These are phyloP conservation scores for Lachnellula subtilissima DNA, from an alignment of 2,329 filamentous ascomycete species.

Conservation along the genomic window DNA sequence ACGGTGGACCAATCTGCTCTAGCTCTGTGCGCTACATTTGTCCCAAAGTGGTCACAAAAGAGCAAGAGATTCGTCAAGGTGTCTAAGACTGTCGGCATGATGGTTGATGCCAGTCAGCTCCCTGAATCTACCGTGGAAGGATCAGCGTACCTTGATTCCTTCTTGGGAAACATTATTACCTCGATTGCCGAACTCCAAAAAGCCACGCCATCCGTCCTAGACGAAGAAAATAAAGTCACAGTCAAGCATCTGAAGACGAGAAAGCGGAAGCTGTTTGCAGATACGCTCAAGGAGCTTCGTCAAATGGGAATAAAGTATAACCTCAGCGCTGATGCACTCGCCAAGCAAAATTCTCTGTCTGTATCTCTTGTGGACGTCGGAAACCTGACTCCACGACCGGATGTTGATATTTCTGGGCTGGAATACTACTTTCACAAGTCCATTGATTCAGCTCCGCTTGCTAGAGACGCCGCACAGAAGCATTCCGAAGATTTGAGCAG, in stretches of 20 bases:
- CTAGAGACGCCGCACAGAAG: constrained; percentile 62
- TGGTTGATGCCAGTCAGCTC: constrained; percentile 58
- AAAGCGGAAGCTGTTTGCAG: constrained; percentile 86
- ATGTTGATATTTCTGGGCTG: constrained; percentile 37
- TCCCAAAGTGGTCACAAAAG: constrained; percentile 40
- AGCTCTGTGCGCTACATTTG: constrained; percentile 17
- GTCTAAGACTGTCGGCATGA: constrained; percentile 65
- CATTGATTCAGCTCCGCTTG: constrained; percentile 65
- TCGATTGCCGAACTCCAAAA: constrained; percentile 72
- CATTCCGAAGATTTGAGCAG: constrained; percentile 82
- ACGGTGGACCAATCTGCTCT: constrained; percentile 27
- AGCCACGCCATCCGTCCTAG: constrained; percentile 75
- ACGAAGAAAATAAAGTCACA: constrained; percentile 76
- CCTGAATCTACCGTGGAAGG: constrained; percentile 51
- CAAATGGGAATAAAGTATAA: constrained; percentile 89
- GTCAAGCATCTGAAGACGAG: constrained; percentile 87
- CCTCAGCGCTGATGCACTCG: constrained; percentile 66
- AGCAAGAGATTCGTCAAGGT: constrained; percentile 68
- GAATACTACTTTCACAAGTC: constrained; percentile 77
- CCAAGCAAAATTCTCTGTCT: constrained; percentile 67
- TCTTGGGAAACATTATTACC: constrained; percentile 62
- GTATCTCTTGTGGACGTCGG: constrained; percentile 59
- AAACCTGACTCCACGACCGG: constrained; percentile 30
- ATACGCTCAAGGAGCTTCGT: constrained; percentile 75
- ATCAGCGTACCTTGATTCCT: constrained; percentile 56